Conservation (phyloP, 805 yeast species). For the Kluyveromyces dobzhanskii region DNA sequence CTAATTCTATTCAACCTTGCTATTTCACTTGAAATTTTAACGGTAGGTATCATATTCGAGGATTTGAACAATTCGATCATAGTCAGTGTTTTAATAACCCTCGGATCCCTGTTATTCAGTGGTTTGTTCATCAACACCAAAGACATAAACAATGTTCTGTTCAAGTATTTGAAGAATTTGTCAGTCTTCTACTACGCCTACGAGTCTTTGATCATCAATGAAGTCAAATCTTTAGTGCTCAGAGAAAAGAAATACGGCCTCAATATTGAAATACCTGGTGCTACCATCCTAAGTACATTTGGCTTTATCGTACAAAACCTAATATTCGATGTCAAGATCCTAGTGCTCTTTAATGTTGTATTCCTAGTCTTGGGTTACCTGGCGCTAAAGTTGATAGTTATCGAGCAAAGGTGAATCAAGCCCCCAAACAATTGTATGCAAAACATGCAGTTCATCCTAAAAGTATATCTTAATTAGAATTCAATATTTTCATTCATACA, state of each 20-base stretch:
- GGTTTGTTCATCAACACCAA: slow-evolving; percentile 89
- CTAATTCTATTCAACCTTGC: slow-evolving; percentile 80
- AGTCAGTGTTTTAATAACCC: slow-evolving; percentile 71
- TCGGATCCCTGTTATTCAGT: slow-evolving; percentile 85
- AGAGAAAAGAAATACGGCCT: slow-evolving; percentile 87
- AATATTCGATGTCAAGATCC: slow-evolving; percentile 52
- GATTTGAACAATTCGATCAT: slow-evolving; percentile 92
- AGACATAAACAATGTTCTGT: slow-evolving; percentile 41
- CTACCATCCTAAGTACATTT: slow-evolving; percentile 89
- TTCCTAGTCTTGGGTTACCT: slow-evolving; percentile 67
- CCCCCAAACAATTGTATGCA: no score
- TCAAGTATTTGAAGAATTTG: slow-evolving; percentile 70
- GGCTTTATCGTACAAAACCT: slow-evolving; percentile 84
- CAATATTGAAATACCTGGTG: slow-evolving; percentile 95
- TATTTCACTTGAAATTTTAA: slow-evolving; percentile 72
- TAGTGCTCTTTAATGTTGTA: slow-evolving; percentile 46
- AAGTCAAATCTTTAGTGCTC: slow-evolving; percentile 76
- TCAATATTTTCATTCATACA: no score
- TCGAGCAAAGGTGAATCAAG: slow-evolving; percentile 45
- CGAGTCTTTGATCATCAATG: slow-evolving; percentile 87
- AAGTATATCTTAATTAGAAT: no score
- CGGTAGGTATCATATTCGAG: slow-evolving; percentile 78
- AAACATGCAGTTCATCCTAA: no score
- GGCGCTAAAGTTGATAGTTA: slow-evolving; percentile 61
- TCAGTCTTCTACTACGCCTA: slow-evolving; percentile 95